Evolutionary conservation across 23 red algal genomes (phyloP).

Genomic region (Cyanidioschyzon merolae): DNA sequence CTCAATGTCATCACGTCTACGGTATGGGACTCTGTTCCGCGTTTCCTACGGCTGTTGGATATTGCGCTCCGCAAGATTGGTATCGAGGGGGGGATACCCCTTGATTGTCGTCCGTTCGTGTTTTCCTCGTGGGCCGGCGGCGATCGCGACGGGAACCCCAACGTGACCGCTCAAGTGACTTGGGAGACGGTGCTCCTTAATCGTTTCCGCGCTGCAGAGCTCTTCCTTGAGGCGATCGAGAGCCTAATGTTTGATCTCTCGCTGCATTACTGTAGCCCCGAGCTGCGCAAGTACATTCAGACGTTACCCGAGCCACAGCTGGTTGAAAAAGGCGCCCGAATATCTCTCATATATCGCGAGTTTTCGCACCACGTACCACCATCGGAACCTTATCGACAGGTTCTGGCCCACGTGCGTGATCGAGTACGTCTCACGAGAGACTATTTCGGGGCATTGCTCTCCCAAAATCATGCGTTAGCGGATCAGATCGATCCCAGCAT

Average conservation of each 20-base stretch:
- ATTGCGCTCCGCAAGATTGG: conserved; percentile 36
- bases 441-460: conserved; percentile 63
- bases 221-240: conserved; percentile 81
- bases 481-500: neutral
- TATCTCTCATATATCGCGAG: conserved; percentile 86
- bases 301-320: conserved; percentile 19
- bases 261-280: conserved; percentile 73
- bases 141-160: conserved; percentile 96
- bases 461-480: neutral
- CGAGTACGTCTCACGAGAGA: conserved; percentile 75
- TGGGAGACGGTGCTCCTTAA: conserved; percentile 61
- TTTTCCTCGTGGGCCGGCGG: conserved; percentile 98
- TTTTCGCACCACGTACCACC: conserved; percentile 99
- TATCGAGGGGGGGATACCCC: conserved; percentile 41
- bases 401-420: conserved; percentile 82
- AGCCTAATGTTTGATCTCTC: conserved; percentile 85
- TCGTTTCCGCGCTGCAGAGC: conserved; percentile 52
- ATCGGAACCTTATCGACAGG: conserved; percentile 79
- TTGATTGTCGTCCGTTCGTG: conserved; percentile 61
- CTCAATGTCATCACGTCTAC: conserved; percentile 83
- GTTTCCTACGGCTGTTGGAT: conserved; percentile 58
- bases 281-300: conserved; percentile 72
- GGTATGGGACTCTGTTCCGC: conserved; percentile 80
- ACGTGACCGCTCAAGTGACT: conserved; percentile 86
- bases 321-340: conserved; percentile 10